A percentile compares a stretch with the other conserved stretches of the same genome.
These are phyloP conservation scores for Apium graveolens DNA, from an alignment of 129 eudicot species.

Conservation along the genomic window DNA sequence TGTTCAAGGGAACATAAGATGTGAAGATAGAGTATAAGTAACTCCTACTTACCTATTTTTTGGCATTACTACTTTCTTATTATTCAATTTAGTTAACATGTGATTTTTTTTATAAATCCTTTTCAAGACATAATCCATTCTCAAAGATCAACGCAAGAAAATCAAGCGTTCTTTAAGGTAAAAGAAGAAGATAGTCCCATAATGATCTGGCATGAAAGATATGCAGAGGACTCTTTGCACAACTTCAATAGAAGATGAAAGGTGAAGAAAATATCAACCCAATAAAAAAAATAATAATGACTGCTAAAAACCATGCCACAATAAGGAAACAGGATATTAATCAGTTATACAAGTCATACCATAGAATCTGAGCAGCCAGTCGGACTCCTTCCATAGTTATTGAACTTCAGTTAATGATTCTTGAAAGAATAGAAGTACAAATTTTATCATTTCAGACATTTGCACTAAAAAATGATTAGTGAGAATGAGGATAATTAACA, in stretches of 20 bases:
- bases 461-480: background rate
- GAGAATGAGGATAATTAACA: background rate
- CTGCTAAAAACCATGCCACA: background rate
- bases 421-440: conserved; percentile 11
- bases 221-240: background rate
- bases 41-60: background rate
- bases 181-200: background rate
- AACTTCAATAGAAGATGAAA: background rate
- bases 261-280: background rate
- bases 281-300: background rate
- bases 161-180: background rate
- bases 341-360: conserved; percentile 14
- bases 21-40: background rate
- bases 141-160: background rate
- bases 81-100: background rate
- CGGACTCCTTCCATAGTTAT: conserved; percentile 20
- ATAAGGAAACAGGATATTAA: background rate
- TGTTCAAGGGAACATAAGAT: background rate
- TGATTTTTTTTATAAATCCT: background rate
- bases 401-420: conserved; percentile 19
- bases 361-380: conserved; percentile 17
- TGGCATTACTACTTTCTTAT: background rate
- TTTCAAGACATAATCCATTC: background rate
- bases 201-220: background rate
- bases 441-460: background rate